Base-by-base conservation (phyloP, 2,329 filamentous ascomycete genomes). In the Neopestalotiopsis sp. region DNA sequence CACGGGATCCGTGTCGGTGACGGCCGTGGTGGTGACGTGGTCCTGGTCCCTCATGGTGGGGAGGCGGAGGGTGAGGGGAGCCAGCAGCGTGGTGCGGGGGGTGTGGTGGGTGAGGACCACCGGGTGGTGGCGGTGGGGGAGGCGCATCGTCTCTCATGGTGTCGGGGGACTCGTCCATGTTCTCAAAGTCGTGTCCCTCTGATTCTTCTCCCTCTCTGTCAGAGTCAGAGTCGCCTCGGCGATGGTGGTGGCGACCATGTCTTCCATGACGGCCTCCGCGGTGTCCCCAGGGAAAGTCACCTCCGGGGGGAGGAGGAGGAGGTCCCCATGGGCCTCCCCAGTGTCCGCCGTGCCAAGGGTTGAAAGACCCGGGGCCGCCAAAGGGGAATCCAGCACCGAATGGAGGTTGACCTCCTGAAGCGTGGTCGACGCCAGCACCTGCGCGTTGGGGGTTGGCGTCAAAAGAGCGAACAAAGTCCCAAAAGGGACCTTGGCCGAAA, bases 381-480 rank as follows among this genome's bases (percentile, higher is more conserved):
- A 81, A 82, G 34, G 81, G 79, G 66, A 82, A 82, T 30, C 78
- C 79, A 1, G 74, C 68, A 49, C 75, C 74, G 66, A 77, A 76
- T 66, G 72, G 34, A 7, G 34, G 67, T 56, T 66, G 52, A 65
- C 71, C 67, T 71, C 74, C 68, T 42, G 72, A 74, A 45, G 73
- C 60, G 70, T 82, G 81, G 68, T 84, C 82, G 67, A 82, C 78
- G 61, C 82, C 81, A 20, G 75, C 75, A 57, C 82, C 80, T 28
- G 74, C 58, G 62, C 69, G 72, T 57, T 68, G 67, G 52, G 74
- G 73, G 57, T 73, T 75, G 28, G 78, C 77, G 69, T 79, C 77
- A 40, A 80, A 71, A 28, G 76, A 75, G 69, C 78, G 78, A 71
- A 82, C 62, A 67, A 81, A 83, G 67, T 83, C 76, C 75, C 75